phyloP scores from a whole-genome alignment of 179 eudicot genomes.

The Silene coronaria region DNA sequence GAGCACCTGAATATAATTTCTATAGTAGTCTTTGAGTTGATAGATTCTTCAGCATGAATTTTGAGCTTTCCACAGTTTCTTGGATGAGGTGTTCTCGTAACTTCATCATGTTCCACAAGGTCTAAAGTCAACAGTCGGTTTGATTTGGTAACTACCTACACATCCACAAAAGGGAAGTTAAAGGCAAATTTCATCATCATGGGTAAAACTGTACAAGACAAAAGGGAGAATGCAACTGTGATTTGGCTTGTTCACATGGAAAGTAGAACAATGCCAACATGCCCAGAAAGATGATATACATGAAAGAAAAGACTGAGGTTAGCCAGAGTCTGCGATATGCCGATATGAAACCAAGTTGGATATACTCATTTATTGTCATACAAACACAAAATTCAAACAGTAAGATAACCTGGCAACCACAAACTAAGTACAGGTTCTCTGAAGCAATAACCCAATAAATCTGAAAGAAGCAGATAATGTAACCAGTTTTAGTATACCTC shows the following conservation, averaged over 20 bases:
- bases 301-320: not conserved
- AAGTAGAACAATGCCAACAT: not conserved
- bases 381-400: not conserved
- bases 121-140: constrained; percentile 52
- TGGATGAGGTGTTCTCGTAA: constrained; percentile 33
- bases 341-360: not conserved
- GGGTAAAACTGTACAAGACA: not conserved
- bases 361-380: not conserved
- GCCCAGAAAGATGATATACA: not conserved
- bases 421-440: not conserved
- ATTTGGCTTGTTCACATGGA: not conserved
- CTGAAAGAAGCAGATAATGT: not conserved
- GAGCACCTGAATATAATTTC: constrained; percentile 79
- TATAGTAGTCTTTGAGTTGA: constrained; percentile 62
- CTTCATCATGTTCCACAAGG: constrained; percentile 47
- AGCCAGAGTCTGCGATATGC: not conserved
- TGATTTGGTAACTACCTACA: constrained; percentile 67
- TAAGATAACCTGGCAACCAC: constrained; percentile 1
- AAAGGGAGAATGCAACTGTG: constrained; percentile 5
- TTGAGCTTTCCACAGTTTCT: constrained; percentile 58
- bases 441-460: not conserved
- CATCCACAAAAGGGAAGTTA: constrained; percentile 10
- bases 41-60: constrained; percentile 76
- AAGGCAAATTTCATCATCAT: not conserved
- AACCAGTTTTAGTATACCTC: constrained; percentile 45